Conservation (phyloP, 2,329 filamentous ascomycete species). For the Penicillium expansum region DNA sequence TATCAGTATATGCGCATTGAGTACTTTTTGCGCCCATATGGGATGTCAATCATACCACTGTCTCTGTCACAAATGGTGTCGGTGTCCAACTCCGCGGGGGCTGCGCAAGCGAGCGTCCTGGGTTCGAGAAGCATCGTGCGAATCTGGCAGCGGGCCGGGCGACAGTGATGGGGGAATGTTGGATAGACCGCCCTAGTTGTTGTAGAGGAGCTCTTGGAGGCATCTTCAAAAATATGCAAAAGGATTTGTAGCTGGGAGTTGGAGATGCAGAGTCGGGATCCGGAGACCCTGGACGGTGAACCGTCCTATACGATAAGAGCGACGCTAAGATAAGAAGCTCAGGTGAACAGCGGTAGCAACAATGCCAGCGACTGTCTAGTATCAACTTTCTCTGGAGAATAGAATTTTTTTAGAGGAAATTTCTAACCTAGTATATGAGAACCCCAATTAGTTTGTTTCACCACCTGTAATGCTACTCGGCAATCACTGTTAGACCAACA, state of each 20-base stretch:
- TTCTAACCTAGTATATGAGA: background rate
- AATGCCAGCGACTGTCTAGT: background rate
- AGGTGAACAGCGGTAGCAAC: background rate
- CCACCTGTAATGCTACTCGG: background rate
- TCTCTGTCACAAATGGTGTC: slow-evolving; percentile 56
- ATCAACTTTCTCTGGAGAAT: background rate
- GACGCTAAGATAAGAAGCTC: slow-evolving; percentile 19
- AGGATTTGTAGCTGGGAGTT: slow-evolving; percentile 1
- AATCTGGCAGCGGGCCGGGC: slow-evolving; percentile 5
- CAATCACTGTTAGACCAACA: background rate
- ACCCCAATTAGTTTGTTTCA: background rate
- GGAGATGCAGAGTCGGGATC: slow-evolving; percentile 2
- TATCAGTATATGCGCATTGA: slow-evolving; percentile 20
- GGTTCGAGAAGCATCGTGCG: slow-evolving; percentile 32
- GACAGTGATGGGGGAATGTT: slow-evolving; percentile 5
- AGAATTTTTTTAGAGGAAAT: too few species aligned
- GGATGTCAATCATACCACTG: slow-evolving; percentile 47
- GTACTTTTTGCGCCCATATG: background rate
- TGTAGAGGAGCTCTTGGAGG: slow-evolving; percentile 21
- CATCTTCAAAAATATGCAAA: slow-evolving; percentile 21
- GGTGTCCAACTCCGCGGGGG: slow-evolving; percentile 48
- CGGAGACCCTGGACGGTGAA: slow-evolving; percentile 5
- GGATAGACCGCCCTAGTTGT: slow-evolving; percentile 23
- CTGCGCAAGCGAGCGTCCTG: slow-evolving; percentile 24
- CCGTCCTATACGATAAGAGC: slow-evolving; percentile 14